These are phyloP conservation scores for Alternaria viburni DNA, from an alignment of 2,329 filamentous ascomycete species.

Conservation along the genomic window DNA sequence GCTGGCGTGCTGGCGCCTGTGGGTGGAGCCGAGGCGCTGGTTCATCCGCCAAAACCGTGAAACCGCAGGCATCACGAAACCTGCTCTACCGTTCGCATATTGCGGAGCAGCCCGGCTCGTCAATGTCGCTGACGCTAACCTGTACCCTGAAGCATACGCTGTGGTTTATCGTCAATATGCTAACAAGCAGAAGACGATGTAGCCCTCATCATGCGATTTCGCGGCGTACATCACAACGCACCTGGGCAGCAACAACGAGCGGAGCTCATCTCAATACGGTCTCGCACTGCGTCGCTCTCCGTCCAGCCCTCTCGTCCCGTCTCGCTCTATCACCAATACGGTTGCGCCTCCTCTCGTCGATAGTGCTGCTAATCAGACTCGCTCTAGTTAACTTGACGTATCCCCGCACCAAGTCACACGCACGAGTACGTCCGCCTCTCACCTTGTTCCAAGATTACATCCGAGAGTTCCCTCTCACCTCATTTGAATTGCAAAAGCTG, in stretches of 20 bases:
- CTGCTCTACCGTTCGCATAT: neutral
- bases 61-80: neutral
- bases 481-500: too few relatives aligned
- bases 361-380: neutral
- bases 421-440: too few relatives aligned
- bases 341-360: neutral
- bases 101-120: neutral
- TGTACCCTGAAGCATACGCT: neutral
- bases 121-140: neutral
- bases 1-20: constrained; percentile 20
- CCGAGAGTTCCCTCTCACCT: too few relatives aligned
- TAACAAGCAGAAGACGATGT: neutral
- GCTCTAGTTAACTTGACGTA: neutral
- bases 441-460: neutral
- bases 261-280: neutral
- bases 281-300: neutral
- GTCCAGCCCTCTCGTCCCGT: neutral
- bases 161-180: neutral
- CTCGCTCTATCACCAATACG: neutral
- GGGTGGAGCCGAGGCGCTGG: constrained; percentile 3
- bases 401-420: too few relatives aligned
- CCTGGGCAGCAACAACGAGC: too few relatives aligned
- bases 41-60: constrained; percentile 14
- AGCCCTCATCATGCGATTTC: too few relatives aligned
- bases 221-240: too few relatives aligned